Conservation (phyloP, 345 rosid species). For the Cardiospermum halicacabum region DNA sequence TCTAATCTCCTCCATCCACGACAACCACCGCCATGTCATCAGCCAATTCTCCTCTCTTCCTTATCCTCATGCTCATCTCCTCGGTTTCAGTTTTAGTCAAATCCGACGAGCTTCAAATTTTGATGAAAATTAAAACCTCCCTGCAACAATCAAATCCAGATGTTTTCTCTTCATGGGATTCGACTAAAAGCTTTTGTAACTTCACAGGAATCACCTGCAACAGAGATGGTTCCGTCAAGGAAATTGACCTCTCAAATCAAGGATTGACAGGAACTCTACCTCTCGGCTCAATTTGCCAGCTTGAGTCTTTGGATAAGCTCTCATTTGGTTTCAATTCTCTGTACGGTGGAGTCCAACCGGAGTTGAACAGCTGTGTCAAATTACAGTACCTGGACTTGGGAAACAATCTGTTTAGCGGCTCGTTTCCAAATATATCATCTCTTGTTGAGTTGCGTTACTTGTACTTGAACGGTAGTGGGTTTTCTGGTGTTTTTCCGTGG, state of each 20-base stretch:
- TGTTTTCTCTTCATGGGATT: conserved; percentile 51
- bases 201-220: conserved; percentile 70
- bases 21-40: conserved; percentile 32
- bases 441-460: conserved; percentile 45
- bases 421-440: conserved; percentile 55
- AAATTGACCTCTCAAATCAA: conserved; percentile 58
- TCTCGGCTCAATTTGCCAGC: conserved; percentile 50
- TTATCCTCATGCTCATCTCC: conserved; percentile 27
- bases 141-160: conserved; percentile 25
- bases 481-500: conserved; percentile 75
- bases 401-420: conserved; percentile 56
- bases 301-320: conserved; percentile 51
- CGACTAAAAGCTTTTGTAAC: conserved; percentile 25
- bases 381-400: conserved; percentile 70
- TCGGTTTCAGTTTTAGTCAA: conserved; percentile 16
- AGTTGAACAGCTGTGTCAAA: conserved; percentile 45
- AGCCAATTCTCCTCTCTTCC: conserved; percentile 12
- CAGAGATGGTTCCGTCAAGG: conserved; percentile 36
- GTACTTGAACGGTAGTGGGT: conserved; percentile 52
- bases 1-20: conserved; percentile 1
- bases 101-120: conserved; percentile 54
- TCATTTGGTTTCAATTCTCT: conserved; percentile 63
- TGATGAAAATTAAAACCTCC: conserved; percentile 44
- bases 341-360: conserved; percentile 32
- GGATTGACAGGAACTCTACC: conserved; percentile 45